Percentiles rank a stretch among this genome's conserved stretches.
phyloP scores from a whole-genome alignment of 140 eudicot species.

The Flaveria floridana region DNA sequence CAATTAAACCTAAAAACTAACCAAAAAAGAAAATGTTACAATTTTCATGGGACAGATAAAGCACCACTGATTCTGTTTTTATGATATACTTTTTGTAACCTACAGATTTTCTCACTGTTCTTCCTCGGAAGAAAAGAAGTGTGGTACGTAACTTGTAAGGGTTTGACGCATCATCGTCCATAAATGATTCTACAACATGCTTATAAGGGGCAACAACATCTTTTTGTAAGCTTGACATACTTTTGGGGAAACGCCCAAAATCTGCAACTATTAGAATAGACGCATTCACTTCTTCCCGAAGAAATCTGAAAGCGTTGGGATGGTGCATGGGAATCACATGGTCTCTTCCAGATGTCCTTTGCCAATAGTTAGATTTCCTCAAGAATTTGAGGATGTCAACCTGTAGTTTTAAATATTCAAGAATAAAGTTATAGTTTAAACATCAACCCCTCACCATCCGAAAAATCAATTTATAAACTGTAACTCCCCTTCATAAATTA shows the following conservation, averaged over 20 bases:
- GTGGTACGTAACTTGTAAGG: slow-evolving; percentile 68
- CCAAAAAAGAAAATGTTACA: too few relatives aligned
- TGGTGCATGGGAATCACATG: slow-evolving; percentile 95
- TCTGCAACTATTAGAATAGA: slow-evolving; percentile 85
- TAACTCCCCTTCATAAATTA: too few relatives aligned
- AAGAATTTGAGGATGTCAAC: slow-evolving; percentile 59
- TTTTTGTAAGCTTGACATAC: slow-evolving; percentile 65
- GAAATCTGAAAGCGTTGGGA: slow-evolving; percentile 92
- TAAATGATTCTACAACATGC: slow-evolving; percentile 72
- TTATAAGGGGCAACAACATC: slow-evolving; percentile 93
- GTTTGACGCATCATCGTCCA: slow-evolving; percentile 51
- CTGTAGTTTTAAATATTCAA: slow-evolving; percentile 33
- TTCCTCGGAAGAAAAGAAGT: slow-evolving; percentile 86
- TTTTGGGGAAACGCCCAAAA: slow-evolving; percentile 68
- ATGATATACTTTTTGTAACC: slow-evolving; percentile 24
- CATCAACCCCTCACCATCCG: too few relatives aligned
- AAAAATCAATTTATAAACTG: too few relatives aligned
- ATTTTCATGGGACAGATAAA: too few relatives aligned
- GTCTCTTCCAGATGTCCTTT: slow-evolving; percentile 75
- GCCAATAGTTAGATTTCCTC: slow-evolving; percentile 67
- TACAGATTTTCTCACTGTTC: slow-evolving; percentile 83
- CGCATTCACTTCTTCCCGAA: slow-evolving; percentile 65
- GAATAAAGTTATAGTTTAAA: too few relatives aligned
- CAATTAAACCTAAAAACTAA: too few relatives aligned
- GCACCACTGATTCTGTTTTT: too few relatives aligned